Evolutionary conservation across 805 yeast species (phyloP).

Genomic region (Crinitomyces ghanaensis): DNA sequence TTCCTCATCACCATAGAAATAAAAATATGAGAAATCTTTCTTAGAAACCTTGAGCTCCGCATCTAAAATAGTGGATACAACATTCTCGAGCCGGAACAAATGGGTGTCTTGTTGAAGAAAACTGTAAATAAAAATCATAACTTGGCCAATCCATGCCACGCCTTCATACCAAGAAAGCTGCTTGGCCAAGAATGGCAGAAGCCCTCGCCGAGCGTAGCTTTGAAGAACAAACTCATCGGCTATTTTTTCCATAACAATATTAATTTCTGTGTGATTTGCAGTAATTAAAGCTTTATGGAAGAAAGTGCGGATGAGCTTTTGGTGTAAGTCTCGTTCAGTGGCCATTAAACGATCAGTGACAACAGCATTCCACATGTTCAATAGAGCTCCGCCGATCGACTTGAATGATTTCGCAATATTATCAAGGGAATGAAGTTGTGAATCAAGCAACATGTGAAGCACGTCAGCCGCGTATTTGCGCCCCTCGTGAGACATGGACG

Average conservation of each 20-base stretch:
- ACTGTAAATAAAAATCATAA: slow-evolving; percentile 36
- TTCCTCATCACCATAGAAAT: slow-evolving; percentile 49
- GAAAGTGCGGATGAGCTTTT: slow-evolving; percentile 39
- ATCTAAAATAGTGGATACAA: slow-evolving; percentile 45
- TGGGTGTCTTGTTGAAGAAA: slow-evolving; percentile 45
- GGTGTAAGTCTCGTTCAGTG: slow-evolving; percentile 55
- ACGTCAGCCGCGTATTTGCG: too few species aligned
- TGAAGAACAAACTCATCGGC: slow-evolving; percentile 18
- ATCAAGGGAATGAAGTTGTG: neutral
- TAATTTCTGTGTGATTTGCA: slow-evolving; percentile 21
- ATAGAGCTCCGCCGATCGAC: too few species aligned
- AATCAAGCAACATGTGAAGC: too few species aligned
- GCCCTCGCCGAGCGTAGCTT: slow-evolving; percentile 48
- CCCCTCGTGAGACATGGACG: slow-evolving; percentile 2
- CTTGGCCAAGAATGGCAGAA: slow-evolving; percentile 49
- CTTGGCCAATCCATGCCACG: slow-evolving; percentile 38
- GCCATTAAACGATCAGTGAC: slow-evolving; percentile 49
- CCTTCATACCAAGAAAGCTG: slow-evolving; percentile 27
- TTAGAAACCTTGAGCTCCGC: slow-evolving; percentile 4
- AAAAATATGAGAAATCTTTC: slow-evolving; percentile 32
- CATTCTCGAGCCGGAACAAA: slow-evolving; percentile 46
- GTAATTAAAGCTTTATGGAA: slow-evolving; percentile 33
- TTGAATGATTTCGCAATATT: neutral
- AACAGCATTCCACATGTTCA: slow-evolving; percentile 57
- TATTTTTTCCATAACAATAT: slow-evolving; percentile 21